Evolutionary conservation across 176 grass and related monocot genomes (phyloP), one percentile per base, ranked within the genome.

Genomic region (Musa beccarii): DNA sequence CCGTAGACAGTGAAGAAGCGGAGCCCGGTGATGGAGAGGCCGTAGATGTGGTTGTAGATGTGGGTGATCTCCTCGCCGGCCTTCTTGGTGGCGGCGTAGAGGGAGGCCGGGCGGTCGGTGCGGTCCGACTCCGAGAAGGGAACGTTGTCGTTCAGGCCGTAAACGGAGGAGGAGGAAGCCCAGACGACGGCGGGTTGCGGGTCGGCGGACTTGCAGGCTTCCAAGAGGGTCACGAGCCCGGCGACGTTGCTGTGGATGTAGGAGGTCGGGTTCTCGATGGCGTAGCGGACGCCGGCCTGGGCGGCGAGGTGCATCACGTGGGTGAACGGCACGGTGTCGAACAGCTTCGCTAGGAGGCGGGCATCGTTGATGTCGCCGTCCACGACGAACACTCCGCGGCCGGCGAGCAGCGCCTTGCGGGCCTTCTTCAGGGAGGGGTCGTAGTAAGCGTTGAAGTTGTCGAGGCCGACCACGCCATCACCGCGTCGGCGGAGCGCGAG

Each of bases 1-100:
- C 90, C 90, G 79, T 89, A 92, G 5, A 92, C 90, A 52, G 90
- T 92, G 84, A 92, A 92, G 90, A 92, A 92, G 3, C 90, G 90
- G 28, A 92, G 90, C 10, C 86, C 90, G 21, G 90, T 92, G 21
- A 92, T 21, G 74, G 90, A 89, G 51, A 92, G 76, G 11, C 90
- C 86, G 77, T 92, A 92, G 73, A 92, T 92, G 84, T 92, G 90
- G 86, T 89, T 92, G 86, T 92, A 92, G 0, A 82, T 76, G 81
- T 92, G 90, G 1, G 86, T 84, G 86, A 92, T 92, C 86, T 80
- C 86, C 86, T 92, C 90, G 59, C 90, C 90, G 69, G 90, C 86
- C 69, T 92, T 92, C 90, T 92, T 92, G 16, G 90, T 92, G 16
- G 90, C 90, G 13, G 90, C 90, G 70, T 92, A 92, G 13, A 92